Percentiles rank a stretch among this genome's conserved stretches.
phyloP scores from a whole-genome alignment of 2,329 filamentous ascomycete genomes.

The Pseudocercospora eumusae region DNA sequence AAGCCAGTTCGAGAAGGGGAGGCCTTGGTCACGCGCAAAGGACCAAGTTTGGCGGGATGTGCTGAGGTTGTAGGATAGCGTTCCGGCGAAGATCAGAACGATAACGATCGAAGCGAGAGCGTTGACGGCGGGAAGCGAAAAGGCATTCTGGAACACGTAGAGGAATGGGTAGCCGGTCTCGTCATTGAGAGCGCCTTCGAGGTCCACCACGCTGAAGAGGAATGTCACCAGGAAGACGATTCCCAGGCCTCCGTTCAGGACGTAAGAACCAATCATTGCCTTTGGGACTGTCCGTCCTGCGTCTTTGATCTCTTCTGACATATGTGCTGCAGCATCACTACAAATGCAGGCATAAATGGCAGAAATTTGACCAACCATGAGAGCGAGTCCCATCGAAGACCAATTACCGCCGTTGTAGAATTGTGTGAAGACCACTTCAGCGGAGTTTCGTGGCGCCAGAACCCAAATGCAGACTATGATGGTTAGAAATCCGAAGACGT shows the following conservation, averaged over 20 bases:
- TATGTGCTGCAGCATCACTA: constrained; percentile 32
- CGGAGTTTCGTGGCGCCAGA: constrained; percentile 33
- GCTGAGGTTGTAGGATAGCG: constrained; percentile 25
- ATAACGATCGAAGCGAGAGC: constrained; percentile 30
- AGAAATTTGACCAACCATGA: constrained; percentile 40
- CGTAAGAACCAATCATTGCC: constrained; percentile 34
- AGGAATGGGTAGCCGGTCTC: constrained; percentile 41
- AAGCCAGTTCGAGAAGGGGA: constrained; percentile 31
- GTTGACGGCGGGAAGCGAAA: constrained; percentile 34
- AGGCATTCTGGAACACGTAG: constrained; percentile 38
- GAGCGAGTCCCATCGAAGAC: constrained; percentile 36
- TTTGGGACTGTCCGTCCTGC: constrained; percentile 35
- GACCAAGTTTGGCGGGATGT: constrained; percentile 40
- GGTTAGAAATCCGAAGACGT: constrained; percentile 43
- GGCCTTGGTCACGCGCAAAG: constrained; percentile 42
- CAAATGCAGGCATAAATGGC: constrained; percentile 32
- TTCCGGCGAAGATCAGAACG: constrained; percentile 30
- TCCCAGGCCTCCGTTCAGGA: constrained; percentile 42
- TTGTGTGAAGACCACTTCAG: constrained; percentile 40
- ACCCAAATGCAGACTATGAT: constrained; percentile 36
- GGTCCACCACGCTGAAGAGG: constrained; percentile 39
- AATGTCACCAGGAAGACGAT: constrained; percentile 36
- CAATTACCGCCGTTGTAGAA: constrained; percentile 46
- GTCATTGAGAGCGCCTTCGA: constrained; percentile 34
- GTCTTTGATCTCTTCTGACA: constrained; percentile 37